phyloP scores from a whole-genome alignment of 2,329 filamentous ascomycete genomes.

The Phialemoniopsis sp. region DNA sequence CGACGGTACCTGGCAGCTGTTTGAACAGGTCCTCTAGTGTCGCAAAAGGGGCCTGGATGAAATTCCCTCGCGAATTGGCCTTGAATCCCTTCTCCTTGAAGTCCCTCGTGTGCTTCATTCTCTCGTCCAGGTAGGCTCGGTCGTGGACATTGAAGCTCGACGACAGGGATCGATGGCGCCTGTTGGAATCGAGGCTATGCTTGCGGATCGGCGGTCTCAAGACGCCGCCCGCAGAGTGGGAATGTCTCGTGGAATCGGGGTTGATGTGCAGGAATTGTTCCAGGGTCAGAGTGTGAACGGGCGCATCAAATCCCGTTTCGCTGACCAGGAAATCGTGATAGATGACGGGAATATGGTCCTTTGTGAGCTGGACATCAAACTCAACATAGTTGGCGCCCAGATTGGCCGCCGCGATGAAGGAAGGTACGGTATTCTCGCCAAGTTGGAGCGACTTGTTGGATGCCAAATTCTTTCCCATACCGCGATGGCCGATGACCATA shows the following conservation, averaged over 20 bases:
- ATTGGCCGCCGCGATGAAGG: slow-evolving; percentile 94
- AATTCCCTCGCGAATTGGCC: slow-evolving; percentile 87
- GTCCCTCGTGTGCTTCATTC: slow-evolving; percentile 95
- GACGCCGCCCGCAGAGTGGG: slow-evolving; percentile 15
- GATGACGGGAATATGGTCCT: slow-evolving; percentile 95
- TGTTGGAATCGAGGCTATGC: too few species aligned
- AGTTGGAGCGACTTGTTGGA: slow-evolving; percentile 85
- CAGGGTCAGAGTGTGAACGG: slow-evolving; percentile 88
- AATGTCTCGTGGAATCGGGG: slow-evolving; percentile 35
- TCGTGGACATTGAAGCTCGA: slow-evolving; percentile 9
- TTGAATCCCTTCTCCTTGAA: slow-evolving; percentile 96
- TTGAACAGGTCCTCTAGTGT: slow-evolving; percentile 91
- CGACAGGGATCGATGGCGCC: slow-evolving; percentile 45
- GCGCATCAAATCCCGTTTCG: slow-evolving; percentile 94
- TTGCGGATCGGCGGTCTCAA: slow-evolving; percentile 10
- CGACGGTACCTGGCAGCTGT: slow-evolving; percentile 74
- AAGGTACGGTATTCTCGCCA: slow-evolving; percentile 92
- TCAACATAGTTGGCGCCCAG: slow-evolving; percentile 75
- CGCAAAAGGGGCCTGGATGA: slow-evolving; percentile 93
- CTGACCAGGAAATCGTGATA: slow-evolving; percentile 98
- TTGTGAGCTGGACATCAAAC: slow-evolving; percentile 94
- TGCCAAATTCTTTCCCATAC: slow-evolving; percentile 85
- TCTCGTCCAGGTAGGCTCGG: slow-evolving; percentile 55
- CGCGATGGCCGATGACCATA: slow-evolving; percentile 71
- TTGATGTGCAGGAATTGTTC: slow-evolving; percentile 95